Evolutionary conservation across 441 rosid genomes (phyloP), one percentile per base, ranked within the genome.

Genomic region (Kokia cookei): DNA sequence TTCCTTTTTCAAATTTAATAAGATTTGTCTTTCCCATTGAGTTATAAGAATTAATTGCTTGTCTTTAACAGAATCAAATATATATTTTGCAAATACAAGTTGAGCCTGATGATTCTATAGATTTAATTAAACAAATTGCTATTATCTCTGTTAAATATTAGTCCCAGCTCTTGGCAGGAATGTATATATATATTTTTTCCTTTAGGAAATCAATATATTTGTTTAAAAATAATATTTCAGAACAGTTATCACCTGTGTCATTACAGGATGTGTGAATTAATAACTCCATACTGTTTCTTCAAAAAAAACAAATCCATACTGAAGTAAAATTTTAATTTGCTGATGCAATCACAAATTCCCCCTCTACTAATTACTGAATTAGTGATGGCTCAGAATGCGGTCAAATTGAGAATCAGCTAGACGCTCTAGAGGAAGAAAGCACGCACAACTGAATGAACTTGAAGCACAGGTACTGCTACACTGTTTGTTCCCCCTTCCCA

Each of bases 361-460:
- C 17, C 24, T 72, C 65, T 65, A 53, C 71, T 11, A 54, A 70
- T 73, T 55, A 58, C 71, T 68, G 24, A 60, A 67, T 75, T 69
- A 67, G 22, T 74, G 65, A 54, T 81, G 77, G 62, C 60, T 65
- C 82, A 95, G 99, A 87, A 93, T 91, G 97, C 82, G 81, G 83
- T 95, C 99, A 48, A 95, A 95, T 86, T 90, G 97, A 72, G 99
- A 95, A 87, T 95, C 99, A 45, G 98, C 99, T 58, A 90, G 98
- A 77, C 97, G 98, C 26, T 95, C 98, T 74, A 86, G 99, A 86
- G 85, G 91, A 84, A 87, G 97, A 83, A 95, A 93, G 76, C 97
- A 91, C 66, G 97, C 85, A 53, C 99, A 95, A 72, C 75, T 94
- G 78, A 87, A 73, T 86, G 99, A 95, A 78, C 92, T 93, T 24